Base-by-base conservation (phyloP, 345 rosid species). In the Erucastrum elatum region DNA sequence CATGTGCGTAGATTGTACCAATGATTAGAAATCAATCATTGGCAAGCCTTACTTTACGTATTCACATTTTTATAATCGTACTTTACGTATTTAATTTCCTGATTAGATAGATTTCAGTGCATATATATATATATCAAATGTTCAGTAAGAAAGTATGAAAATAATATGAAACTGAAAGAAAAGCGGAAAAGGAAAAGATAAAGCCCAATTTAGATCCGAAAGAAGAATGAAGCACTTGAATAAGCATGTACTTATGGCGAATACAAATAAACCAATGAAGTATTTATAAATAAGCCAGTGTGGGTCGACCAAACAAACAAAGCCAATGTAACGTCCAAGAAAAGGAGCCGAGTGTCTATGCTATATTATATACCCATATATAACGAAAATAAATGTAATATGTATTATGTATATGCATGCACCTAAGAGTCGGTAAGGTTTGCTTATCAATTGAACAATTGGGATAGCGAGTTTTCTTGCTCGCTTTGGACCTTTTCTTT, bases 1-100 rank as follows among this genome's bases (percentile, higher is more conserved):
- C 75, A 79, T 68, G 82, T 68, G 82, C 74, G 34, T 73, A 46
- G 65, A 67, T 61, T 73, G 63, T 79, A 68, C 78, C 65, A 79
- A 79, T 78, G 70, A 73, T 74, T 79, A 67, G 34, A 61, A 34
- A 30, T 79, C 72, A 78, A 73, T 72, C 75, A 49, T 49, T 49
- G 56, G 49, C 49, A 41, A 41, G n/a, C n/a, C 12, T 41, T 41
- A 13, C 56, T 49, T 49, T 13, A 5, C 49, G 49, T 10, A 41
- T 41, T 10, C 12, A 3, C 11, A 34, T 41, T 3, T 41, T 41
- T 11, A 41, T 41, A 11, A 11, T 4, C 4, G n/a, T 9, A 11
- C 37, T 75, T 59, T 64, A 33, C 16, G 8, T 34, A 34, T 34
- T 34, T 34, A 5, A 34, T 34, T 5, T 34, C 37, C 37, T 34